These are phyloP conservation scores for Cyclospora cayetanensis DNA, from an alignment of 169 alveolate genomes.

Conservation along the genomic window DNA sequence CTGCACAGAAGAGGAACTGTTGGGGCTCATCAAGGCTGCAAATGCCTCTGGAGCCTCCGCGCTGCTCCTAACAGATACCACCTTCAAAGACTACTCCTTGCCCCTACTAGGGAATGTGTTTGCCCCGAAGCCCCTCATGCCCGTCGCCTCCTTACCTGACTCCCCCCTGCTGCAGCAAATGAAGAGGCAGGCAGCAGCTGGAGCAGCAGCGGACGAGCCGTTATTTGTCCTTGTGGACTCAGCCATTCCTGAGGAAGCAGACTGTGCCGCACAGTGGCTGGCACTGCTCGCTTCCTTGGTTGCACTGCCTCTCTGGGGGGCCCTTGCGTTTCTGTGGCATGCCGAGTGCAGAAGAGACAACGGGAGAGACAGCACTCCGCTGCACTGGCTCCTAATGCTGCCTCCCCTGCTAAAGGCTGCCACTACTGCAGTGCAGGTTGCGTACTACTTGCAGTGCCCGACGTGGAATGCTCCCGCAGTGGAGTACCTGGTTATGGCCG, in stretches of 20 bases:
- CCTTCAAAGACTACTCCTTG: neutral
- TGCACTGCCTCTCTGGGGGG: neutral
- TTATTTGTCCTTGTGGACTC: neutral
- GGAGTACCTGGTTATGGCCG: conserved; percentile 40
- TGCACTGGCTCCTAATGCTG: conserved; percentile 32
- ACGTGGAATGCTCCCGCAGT: neutral
- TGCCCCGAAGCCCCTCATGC: conserved; percentile 16
- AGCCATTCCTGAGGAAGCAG: conserved; percentile 1
- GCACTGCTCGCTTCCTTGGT: neutral
- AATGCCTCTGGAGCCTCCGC: conserved; percentile 37
- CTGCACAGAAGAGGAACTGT: conserved; percentile 1
- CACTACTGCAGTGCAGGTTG: neutral
- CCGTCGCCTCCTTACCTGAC: conserved; percentile 41
- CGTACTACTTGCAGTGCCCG: conserved; percentile 43
- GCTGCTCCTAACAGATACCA: conserved; percentile 32
- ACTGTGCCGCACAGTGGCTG: conserved; percentile 10
- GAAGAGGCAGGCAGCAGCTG: conserved; percentile 19
- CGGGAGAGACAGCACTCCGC: neutral
- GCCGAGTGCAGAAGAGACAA: neutral
- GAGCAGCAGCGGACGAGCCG: neutral
- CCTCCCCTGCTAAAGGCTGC: conserved; percentile 34
- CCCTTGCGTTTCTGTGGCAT: neutral
- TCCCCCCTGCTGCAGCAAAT: conserved; percentile 16
- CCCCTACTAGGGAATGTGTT: neutral
- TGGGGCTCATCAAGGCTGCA: conserved; percentile 26